Conservation (phyloP, 257 asterid species). For the Echites panduratus region DNA sequence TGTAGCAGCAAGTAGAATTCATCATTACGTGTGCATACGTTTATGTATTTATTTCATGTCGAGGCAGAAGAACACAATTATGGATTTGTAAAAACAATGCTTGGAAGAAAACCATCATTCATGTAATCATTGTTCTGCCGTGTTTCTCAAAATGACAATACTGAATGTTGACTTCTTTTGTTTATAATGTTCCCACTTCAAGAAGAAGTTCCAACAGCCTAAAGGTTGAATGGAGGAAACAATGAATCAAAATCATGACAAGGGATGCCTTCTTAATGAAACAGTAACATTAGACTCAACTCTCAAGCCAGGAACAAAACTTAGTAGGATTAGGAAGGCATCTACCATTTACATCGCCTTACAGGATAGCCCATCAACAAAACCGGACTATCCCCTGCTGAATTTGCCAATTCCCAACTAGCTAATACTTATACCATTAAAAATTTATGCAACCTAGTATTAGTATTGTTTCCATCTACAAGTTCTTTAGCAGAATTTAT, state of each 20-base stretch:
- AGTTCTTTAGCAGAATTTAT: constrained; percentile 4
- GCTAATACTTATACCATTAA: constrained; percentile 2
- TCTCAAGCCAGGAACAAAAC: not conserved
- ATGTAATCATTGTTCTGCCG: not conserved
- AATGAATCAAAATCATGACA: not conserved
- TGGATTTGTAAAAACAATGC: constrained; percentile 11
- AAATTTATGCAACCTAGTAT: constrained; percentile 1
- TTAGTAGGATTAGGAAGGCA: not conserved
- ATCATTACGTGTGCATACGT: constrained; percentile 39
- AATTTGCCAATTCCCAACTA: not conserved
- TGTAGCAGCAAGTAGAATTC: constrained; percentile 32
- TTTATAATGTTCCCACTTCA: no score
- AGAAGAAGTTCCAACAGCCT: no score
- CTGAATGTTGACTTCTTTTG: no score
- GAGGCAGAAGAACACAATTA: not conserved
- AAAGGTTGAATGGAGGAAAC: no score
- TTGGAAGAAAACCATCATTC: not conserved
- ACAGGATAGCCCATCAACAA: not conserved
- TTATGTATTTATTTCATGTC: constrained; percentile 25
- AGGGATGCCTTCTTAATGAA: not conserved
- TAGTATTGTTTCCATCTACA: not conserved
- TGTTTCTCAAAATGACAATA: not conserved
- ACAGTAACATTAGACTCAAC: not conserved
- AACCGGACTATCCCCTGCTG: not conserved
- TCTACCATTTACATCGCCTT: not conserved